Conservation (phyloP, 176 grass and related monocot species). For the Rhynchospora tenuis region DNA sequence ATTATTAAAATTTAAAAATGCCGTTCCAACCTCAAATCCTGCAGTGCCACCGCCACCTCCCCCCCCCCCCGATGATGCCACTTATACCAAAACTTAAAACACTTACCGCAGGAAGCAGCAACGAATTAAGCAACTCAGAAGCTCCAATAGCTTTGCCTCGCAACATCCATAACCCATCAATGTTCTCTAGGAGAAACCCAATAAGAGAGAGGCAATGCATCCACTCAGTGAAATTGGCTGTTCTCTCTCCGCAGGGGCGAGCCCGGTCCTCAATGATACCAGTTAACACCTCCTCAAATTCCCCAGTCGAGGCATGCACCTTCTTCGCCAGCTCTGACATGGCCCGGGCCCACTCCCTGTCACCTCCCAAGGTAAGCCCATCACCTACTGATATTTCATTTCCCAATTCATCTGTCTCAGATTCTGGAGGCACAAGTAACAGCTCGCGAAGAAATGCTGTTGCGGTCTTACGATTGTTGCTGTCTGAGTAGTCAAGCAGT, state of each 20-base stretch:
- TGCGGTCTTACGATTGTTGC: constrained; percentile 60
- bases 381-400: constrained; percentile 77
- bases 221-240: constrained; percentile 74
- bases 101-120: constrained; percentile 92
- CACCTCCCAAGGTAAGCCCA: constrained; percentile 82
- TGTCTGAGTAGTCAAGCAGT: constrained; percentile 94
- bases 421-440: constrained; percentile 61
- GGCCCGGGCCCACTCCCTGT: constrained; percentile 72
- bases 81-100: background rate
- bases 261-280: constrained; percentile 51
- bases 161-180: constrained; percentile 43
- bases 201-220: constrained; percentile 80
- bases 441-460: constrained; percentile 71
- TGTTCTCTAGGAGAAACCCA: constrained; percentile 85
- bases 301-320: constrained; percentile 67
- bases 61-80: background rate
- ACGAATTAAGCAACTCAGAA: constrained; percentile 66
- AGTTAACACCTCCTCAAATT: constrained; percentile 72
- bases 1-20: background rate
- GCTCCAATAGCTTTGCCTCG: constrained; percentile 57
- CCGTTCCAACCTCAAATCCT: background rate
- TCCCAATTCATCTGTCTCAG: constrained; percentile 68
- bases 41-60: background rate
- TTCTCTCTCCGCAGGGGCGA: constrained; percentile 80
- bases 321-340: constrained; percentile 68